Evolutionary conservation across 2,329 filamentous ascomycete species (phyloP), one percentile per base, ranked within the genome.

Genomic region (Pseudopyrenochaeta lycopersici): DNA sequence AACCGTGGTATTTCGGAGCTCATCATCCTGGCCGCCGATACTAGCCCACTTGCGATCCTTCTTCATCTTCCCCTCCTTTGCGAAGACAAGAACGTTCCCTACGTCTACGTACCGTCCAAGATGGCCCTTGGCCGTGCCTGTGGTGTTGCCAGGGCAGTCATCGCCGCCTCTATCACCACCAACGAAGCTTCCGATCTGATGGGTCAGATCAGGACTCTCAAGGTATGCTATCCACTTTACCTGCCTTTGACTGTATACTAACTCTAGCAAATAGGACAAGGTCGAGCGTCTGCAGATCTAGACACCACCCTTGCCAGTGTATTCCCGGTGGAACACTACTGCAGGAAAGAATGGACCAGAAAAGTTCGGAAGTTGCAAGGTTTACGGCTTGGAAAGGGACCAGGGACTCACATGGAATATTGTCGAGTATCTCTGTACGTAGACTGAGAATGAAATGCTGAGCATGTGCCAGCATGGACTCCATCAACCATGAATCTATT

Each of bases 221-320:
- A 29, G 23, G 23, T 27, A 27, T 5, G 23, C 4, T 4, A 27
- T 27, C 23, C 23, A 27, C 23, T 27, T 27, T 4, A 27, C 23
- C 9, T 5, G 9, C 9, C 9, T 27, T 9, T 27, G 23, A 35
- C 4, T 14, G 32, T 17, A 5, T 35, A 17, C 32, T 35, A 14
- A 35, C 15, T 11, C 12, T 35, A n/a, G 4, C 4, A 5, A 35
- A 35, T 11, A 35, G 84, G 91, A 96, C 80, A 96, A 97, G 87
- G 91, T 98, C 50, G 94, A 98, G 85, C 87, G 93, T 70, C 85
- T 97, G 66, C 92, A 94, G 83, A 97, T 97, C 81, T 97, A 80
- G 56, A 39, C 1, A 20, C 11, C 10, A 18, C 21, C 7, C 6
- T 5, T n/a, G 6, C 17, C 14, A 14, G 6, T 2, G 10, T 10